Evolutionary conservation across 768 basidiomycete species (phyloP), one percentile per base, ranked within the genome.

Genomic region (Pholiota conissans): DNA sequence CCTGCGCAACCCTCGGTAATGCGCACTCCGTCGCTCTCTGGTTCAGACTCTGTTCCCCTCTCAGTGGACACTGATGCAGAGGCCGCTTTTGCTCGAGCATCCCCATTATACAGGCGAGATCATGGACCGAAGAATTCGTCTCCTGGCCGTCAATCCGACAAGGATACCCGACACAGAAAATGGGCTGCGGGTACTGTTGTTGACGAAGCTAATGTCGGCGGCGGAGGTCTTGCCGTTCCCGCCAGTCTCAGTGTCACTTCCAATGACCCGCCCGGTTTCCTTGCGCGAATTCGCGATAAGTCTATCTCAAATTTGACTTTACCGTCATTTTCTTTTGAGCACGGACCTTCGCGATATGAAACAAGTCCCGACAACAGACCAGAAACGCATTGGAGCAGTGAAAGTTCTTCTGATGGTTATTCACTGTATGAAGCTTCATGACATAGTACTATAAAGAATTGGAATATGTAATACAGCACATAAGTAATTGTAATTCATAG

Each of bases 41-140:
- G 68, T 47, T 77, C 74, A 13, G 84, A 87, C 26, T 71, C 40
- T 9, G 24, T 72, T 9, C 86, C 89, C 9, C 69, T 91, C 32
- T 83, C 91, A 8, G 78, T 89, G 54, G 93, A 94, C 63, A 88
- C 90, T 0, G 93, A 95, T 66, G 84, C 84, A 0, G 93, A 94
- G 71, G 78, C 76, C 4, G 88, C 87, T 0, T 90, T 90, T 65
- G 72, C 76, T 34, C 81, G 80, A 52, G 81, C 82, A 2, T 81
- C 84, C 18, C 73, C 75, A 27, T 83, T 83, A 56, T 84, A 81
- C 63, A 80, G 76, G 60, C 81, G 82, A 40, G 79, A 77, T 9
- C 79, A 78, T 29, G 67, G 72, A 24, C 66, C 70, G 28, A 67
- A 70, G 27, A 65, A 72, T 27, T 60, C 67, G 37, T 69, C 74